Evolutionary conservation across 805 yeast species (phyloP).

Genomic region (Saturnispora besseyi): DNA sequence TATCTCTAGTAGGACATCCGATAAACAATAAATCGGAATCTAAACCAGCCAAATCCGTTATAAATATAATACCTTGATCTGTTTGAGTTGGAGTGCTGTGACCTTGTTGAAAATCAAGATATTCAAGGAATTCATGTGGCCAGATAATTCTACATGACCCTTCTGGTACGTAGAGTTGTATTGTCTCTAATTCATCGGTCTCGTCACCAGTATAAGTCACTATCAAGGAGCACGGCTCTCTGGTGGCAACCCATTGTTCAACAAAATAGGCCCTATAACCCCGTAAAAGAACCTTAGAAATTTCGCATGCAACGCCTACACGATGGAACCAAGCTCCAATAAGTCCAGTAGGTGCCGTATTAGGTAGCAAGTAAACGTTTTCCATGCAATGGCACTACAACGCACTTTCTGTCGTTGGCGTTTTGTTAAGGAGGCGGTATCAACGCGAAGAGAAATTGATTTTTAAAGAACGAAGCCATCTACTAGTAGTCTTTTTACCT

Average conservation of each 20-base stretch:
- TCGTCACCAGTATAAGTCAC: slow-evolving; percentile 82
- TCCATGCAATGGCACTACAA: background rate
- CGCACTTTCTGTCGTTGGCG: background rate
- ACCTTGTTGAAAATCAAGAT: slow-evolving; percentile 56
- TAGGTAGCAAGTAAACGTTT: slow-evolving; percentile 1
- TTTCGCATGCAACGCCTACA: background rate
- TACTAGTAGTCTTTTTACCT: background rate
- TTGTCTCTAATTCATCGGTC: slow-evolving; percentile 39
- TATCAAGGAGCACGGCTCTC: slow-evolving; percentile 58
- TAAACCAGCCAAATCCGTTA: slow-evolving; percentile 73
- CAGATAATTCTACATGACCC: slow-evolving; percentile 24
- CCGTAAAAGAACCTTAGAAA: background rate
- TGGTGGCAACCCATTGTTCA: slow-evolving; percentile 85
- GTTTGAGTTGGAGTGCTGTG: slow-evolving; percentile 60
- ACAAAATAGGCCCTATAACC: slow-evolving; percentile 90
- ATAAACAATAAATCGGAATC: slow-evolving; percentile 61
- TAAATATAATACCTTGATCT: slow-evolving; percentile 53
- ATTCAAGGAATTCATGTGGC: slow-evolving; percentile 45
- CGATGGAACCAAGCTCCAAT: slow-evolving; percentile 1
- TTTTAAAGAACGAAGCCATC: background rate
- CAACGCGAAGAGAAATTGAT: background rate
- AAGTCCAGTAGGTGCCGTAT: background rate
- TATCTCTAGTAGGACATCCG: slow-evolving; percentile 54
- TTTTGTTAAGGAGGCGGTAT: background rate
- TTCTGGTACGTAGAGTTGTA: background rate